Conservation (phyloP, 2,329 filamentous ascomycete species). For the Penicillium olsonii region DNA sequence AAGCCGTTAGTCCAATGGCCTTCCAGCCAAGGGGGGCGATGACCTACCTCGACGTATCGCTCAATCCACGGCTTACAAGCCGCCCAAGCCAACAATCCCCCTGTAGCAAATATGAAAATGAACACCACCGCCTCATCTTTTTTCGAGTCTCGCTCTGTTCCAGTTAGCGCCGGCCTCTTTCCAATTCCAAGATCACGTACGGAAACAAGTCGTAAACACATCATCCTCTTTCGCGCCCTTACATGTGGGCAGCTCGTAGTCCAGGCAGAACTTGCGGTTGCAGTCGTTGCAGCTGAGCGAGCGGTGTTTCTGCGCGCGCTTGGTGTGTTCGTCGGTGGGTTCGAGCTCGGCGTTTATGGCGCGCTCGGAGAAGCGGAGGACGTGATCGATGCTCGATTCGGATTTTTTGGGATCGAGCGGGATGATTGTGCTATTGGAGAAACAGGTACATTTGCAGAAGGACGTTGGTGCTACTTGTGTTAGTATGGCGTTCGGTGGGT, state of each 20-base stretch:
- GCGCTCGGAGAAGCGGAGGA: slow-evolving; percentile 23
- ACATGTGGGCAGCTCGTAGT: slow-evolving; percentile 63
- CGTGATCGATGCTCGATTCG: slow-evolving; percentile 23
- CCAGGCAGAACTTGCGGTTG: slow-evolving; percentile 66
- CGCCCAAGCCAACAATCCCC: slow-evolving; percentile 62
- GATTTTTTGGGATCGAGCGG: slow-evolving; percentile 54
- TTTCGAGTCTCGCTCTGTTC: slow-evolving; percentile 62
- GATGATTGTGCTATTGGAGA: slow-evolving; percentile 68
- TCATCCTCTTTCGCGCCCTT: slow-evolving; percentile 64
- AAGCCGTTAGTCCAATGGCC: slow-evolving; percentile 2
- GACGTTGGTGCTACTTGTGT: slow-evolving; percentile 51
- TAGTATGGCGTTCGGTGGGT: background rate
- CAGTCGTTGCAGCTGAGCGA: slow-evolving; percentile 64
- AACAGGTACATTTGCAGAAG: slow-evolving; percentile 73
- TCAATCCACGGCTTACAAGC: slow-evolving; percentile 61
- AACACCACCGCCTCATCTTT: slow-evolving; percentile 68
- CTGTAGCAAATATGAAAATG: slow-evolving; percentile 66
- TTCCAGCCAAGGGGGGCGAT: background rate
- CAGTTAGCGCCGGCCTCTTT: background rate
- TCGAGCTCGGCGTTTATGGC: slow-evolving; percentile 16
- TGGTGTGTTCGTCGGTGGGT: slow-evolving; percentile 6
- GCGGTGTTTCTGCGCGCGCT: slow-evolving; percentile 39
- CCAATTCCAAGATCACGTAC: slow-evolving; percentile 34
- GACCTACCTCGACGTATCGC: slow-evolving; percentile 56
- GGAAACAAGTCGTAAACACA: slow-evolving; percentile 67